Evolutionary conservation across 148 eudicot species (phyloP), one percentile per base, ranked within the genome.

Genomic region (Diospyros kaki): DNA sequence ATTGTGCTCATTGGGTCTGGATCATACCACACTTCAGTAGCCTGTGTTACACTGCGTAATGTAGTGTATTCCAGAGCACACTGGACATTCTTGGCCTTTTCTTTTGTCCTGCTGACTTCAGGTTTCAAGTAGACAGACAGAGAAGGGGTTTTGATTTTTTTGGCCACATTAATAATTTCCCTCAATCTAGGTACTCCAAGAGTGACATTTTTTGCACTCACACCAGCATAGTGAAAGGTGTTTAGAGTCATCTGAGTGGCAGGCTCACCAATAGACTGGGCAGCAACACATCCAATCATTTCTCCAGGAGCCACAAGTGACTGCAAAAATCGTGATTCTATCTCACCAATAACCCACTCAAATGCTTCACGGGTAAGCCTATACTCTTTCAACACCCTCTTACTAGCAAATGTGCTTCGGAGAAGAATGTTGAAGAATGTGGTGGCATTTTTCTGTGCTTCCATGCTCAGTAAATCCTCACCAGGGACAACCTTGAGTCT

Each of bases 211-310:
- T 95, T 95, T 45, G 99, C 99, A 89, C 99, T 95, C 69, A 95
- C 99, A 90, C 99, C 99, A 89, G 99, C 97, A 90, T 89, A 95
- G 65, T 95, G 99, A 78, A 95, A 95, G 53, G 99, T 95, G 73
- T 95, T 95, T 5, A 95, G 90, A 46, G 99, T 95, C 99, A 95
- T 95, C 66, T 95, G 99, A 52, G 99, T 95, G 54, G 99, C 99
- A 78, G 99, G 99, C 79, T 95, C 99, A 75, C 99, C 99, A 81
- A 95, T 95, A n/a, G 99, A 95, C 72, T 95, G 99, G 43, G 99
- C 99, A 73, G 99, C 99, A 79, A 95, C 94, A 84, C 99, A 92
- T 4, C 99, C 99, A 76, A 95, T 92, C 99, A 95, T 95, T 80
- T 95, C 99, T 58, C 99, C 99, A 69, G 99, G 93, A 2, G 97